Conservation (phyloP, 2,329 filamentous ascomycete genomes). For the Sclerotinia sclerotiorum region DNA sequence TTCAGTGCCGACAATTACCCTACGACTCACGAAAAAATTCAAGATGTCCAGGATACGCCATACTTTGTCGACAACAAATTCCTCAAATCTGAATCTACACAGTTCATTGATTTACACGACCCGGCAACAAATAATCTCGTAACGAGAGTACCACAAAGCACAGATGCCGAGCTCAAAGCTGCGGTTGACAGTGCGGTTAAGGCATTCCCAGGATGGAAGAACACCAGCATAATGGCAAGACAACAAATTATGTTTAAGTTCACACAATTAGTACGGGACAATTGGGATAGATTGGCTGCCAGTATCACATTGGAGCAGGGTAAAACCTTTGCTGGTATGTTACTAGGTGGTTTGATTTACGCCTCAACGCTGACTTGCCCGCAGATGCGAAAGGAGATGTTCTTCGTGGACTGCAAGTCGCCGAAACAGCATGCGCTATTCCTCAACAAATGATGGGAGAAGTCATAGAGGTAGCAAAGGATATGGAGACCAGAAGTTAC, state of each 20-base stretch:
- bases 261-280: slow-evolving; percentile 73
- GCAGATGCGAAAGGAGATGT: slow-evolving; percentile 77
- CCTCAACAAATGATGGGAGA: slow-evolving; percentile 81
- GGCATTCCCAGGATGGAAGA: slow-evolving; percentile 73
- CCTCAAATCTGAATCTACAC: slow-evolving; percentile 62
- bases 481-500: slow-evolving; percentile 86
- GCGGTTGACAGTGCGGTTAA: slow-evolving; percentile 73
- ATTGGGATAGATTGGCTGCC: slow-evolving; percentile 81
- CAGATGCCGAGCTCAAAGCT: slow-evolving; percentile 71
- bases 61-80: slow-evolving; percentile 85
- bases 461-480: slow-evolving; percentile 80
- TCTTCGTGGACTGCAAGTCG: slow-evolving; percentile 78
- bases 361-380: slow-evolving; percentile 3
- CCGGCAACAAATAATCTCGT: slow-evolving; percentile 84
- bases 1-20: slow-evolving; percentile 64
- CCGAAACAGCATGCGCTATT: slow-evolving; percentile 77
- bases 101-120: slow-evolving; percentile 79
- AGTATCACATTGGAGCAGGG: slow-evolving; percentile 87
- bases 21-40: slow-evolving; percentile 69
- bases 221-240: slow-evolving; percentile 68
- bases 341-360: not conserved
- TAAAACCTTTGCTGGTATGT: slow-evolving; percentile 68
- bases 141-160: slow-evolving; percentile 79
- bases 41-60: slow-evolving; percentile 67
- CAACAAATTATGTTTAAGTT: slow-evolving; percentile 90